Conservation (phyloP, 495 filamentous ascomycete species). For the Lasiosphaeria miniovina region DNA sequence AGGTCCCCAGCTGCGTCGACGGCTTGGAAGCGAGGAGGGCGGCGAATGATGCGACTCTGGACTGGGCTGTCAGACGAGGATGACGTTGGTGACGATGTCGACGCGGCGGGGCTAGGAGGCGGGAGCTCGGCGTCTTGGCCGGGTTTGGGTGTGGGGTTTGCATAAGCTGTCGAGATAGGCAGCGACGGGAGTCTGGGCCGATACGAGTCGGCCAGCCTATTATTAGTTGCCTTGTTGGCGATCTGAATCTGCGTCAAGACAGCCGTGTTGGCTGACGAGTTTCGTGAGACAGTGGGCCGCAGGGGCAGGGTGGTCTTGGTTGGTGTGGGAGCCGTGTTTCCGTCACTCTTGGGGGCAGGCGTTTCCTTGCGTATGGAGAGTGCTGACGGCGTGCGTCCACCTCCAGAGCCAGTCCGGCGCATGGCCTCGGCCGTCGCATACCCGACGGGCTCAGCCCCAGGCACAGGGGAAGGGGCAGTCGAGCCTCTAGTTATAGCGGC, state of each 20-base stretch:
- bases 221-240: conserved; percentile 7
- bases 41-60: conserved; percentile 54
- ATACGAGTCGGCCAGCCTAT: conserved; percentile 18
- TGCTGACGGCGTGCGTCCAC: conserved; percentile 59
- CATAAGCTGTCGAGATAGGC: conserved; percentile 21
- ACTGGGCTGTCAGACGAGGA: conserved; percentile 36
- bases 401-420: conserved; percentile 56
- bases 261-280: conserved; percentile 58
- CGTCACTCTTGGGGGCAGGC: conserved; percentile 49
- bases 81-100: conserved; percentile 29
- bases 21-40: conserved; percentile 53
- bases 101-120: conserved; percentile 37
- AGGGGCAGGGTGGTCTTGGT: conserved; percentile 28
- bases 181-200: conserved; percentile 34
- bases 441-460: conserved; percentile 46
- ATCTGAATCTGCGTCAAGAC: conserved; percentile 38
- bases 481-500: conserved; percentile 50
- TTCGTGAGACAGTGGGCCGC: conserved; percentile 48
- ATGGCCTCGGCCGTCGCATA: conserved; percentile 52
- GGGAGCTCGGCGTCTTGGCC: conserved; percentile 26
- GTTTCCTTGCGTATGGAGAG: conserved; percentile 64
- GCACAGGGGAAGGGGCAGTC: conserved; percentile 49
- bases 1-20: conserved; percentile 29
- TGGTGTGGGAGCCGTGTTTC: conserved; percentile 34
- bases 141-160: conserved; percentile 6